A percentile compares a stretch with the other conserved stretches of the same genome.
Evolutionary conservation across 164 flowering plant species (phyloP).

Genomic region (Nymphaea colorata): DNA sequence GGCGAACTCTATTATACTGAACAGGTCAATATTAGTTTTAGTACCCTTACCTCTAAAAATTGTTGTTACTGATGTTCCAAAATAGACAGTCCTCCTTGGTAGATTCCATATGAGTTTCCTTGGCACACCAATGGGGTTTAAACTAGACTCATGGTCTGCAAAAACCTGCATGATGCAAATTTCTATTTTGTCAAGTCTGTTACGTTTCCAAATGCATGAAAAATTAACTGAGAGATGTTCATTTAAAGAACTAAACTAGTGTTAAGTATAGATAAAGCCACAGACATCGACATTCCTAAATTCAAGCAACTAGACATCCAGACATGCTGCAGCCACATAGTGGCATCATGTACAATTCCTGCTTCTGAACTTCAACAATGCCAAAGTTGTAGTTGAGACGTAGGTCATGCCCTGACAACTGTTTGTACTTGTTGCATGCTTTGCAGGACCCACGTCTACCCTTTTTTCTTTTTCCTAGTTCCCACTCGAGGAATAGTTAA

Average conservation of each 20-base stretch:
- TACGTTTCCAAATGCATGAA: background rate
- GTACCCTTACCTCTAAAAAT: slow-evolving; percentile 70
- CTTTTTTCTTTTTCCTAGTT: too few species aligned
- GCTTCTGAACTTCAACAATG: background rate
- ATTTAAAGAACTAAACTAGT: background rate
- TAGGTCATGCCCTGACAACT: background rate
- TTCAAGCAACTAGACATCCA: too few species aligned
- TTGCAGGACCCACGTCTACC: too few species aligned
- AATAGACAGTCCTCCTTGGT: slow-evolving; percentile 66
- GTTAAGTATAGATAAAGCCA: background rate
- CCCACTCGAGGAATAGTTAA: too few species aligned
- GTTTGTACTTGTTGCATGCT: too few species aligned
- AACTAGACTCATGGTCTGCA: slow-evolving; percentile 90
- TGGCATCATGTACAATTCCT: background rate
- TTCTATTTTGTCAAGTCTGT: background rate
- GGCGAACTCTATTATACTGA: background rate
- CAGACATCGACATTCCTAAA: background rate
- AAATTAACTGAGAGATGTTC: background rate
- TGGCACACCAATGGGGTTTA: slow-evolving; percentile 71
- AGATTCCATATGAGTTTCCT: slow-evolving; percentile 75
- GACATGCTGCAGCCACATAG: too few species aligned
- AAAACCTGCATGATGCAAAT: slow-evolving; percentile 47
- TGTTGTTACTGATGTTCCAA: slow-evolving; percentile 72
- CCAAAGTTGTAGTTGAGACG: background rate
- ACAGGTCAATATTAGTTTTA: background rate